Evolutionary conservation across 805 yeast species (phyloP).

Genomic region (Candida tammaniensis): DNA sequence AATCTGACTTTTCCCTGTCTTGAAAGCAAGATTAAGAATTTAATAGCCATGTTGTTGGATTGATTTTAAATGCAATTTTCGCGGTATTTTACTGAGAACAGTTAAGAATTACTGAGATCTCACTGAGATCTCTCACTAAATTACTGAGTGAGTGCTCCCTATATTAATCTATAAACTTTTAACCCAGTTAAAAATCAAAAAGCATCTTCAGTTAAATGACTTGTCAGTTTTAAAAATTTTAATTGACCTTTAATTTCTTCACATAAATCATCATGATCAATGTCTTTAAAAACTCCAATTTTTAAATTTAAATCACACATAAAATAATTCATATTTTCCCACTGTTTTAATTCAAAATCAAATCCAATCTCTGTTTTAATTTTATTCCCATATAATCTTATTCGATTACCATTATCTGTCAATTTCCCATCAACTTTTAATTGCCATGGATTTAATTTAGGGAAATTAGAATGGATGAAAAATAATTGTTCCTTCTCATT

Average conservation of each 20-base stretch:
- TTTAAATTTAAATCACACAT: slow-evolving; percentile 50
- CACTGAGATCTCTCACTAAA: too few relatives aligned
- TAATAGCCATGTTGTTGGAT: slow-evolving; percentile 34
- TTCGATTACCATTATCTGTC: slow-evolving; percentile 43
- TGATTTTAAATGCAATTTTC: neutral
- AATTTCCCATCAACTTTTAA: slow-evolving; percentile 43
- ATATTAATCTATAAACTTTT: too few relatives aligned
- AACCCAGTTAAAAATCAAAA: slow-evolving; percentile 7
- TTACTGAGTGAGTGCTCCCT: too few relatives aligned
- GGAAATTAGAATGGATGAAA: slow-evolving; percentile 66
- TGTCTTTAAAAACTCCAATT: slow-evolving; percentile 42
- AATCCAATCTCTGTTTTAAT: slow-evolving; percentile 50
- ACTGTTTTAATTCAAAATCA: slow-evolving; percentile 58
- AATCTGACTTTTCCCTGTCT: slow-evolving; percentile 94
- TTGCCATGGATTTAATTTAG: slow-evolving; percentile 62
- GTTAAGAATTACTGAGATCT: too few relatives aligned
- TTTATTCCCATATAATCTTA: slow-evolving; percentile 59
- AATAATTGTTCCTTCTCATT: slow-evolving; percentile 23
- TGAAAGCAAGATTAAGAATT: slow-evolving; percentile 77
- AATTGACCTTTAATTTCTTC: slow-evolving; percentile 48
- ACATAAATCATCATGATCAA: slow-evolving; percentile 44
- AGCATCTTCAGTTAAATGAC: slow-evolving; percentile 15
- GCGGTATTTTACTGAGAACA: neutral
- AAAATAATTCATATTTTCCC: slow-evolving; percentile 55
- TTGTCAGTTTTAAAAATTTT: slow-evolving; percentile 31